Base-by-base conservation (phyloP, 1,139 yeast species). In the Chernovozyma aurita region DNA sequence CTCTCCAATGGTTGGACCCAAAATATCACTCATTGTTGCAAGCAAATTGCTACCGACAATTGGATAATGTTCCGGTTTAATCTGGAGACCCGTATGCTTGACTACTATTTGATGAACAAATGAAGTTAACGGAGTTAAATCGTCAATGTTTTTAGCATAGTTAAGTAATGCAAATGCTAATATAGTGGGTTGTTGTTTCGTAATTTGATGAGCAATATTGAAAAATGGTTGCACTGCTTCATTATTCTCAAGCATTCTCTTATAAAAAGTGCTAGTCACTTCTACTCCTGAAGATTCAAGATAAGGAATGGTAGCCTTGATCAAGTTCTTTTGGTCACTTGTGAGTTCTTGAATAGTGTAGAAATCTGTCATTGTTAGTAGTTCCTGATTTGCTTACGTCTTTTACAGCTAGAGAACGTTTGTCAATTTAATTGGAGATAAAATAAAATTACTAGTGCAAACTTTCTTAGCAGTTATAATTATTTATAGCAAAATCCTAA, bases 41-140 rank as follows among this genome's bases (percentile, higher is more conserved):
- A 81, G 54, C 25, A 82, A 59, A 46, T 72, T 68, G 30, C 58
- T 53, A 24, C 87, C 88, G 28, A 82, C 87, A 43, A 78, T 66
- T 14, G 80, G 77, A 47, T 82, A 82, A 40, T 80, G 85, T 39
- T 76, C 82, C 3, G 87, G 76, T 40, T 59, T 55, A 31, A 82
- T 70, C 49, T 74, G 77, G 41, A 81, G 61, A 33, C 85, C 84
- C 42, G 78, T 80, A 46, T 82, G 88, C 55, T 80, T 81, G 43
- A 67, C 68, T 27, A 76, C 83, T 49, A 82, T 78, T 45, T 77
- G 78, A 35, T 70, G 62, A 12, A 82, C 85, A 44, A 78, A 76
- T 1, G 61, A 73, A 12, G 65, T 49, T 35, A 82, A 63, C 16
- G 73, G 78, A 6, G 73, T 61, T 40, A 81, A 57, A 42, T 80